Percentiles rank a stretch among this genome's conserved stretches.
These are phyloP conservation scores for Cydonia oblonga DNA, from an alignment of 331 rosid genomes.

Conservation along the genomic window DNA sequence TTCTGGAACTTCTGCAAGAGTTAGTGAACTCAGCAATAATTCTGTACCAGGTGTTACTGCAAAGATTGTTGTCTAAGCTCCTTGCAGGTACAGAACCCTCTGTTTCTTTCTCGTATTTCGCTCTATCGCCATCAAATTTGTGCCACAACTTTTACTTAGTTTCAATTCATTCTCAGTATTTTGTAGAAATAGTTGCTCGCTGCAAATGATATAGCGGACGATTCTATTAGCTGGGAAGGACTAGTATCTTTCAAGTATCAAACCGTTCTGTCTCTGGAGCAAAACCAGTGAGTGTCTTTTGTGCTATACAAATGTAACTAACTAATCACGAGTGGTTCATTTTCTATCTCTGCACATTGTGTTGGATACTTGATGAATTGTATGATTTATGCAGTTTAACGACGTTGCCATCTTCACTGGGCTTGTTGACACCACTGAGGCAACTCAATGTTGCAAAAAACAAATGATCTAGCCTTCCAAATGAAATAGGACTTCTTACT, in stretches of 20 bases:
- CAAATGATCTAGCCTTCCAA: constrained; percentile 40
- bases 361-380: not conserved
- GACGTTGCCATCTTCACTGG: constrained; percentile 50
- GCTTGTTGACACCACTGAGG: constrained; percentile 36
- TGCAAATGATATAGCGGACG: constrained; percentile 43
- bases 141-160: not conserved
- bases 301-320: constrained; percentile 1
- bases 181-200: constrained; percentile 48
- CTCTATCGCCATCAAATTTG: not conserved
- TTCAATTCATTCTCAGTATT: constrained; percentile 11
- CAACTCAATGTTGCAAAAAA: constrained; percentile 48
- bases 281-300: constrained; percentile 56
- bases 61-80: constrained; percentile 33
- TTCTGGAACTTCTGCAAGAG: constrained; percentile 51
- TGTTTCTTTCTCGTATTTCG: constrained; percentile 2
- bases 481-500: no score
- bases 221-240: constrained; percentile 65
- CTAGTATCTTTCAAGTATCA: not conserved
- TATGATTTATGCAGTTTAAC: constrained; percentile 46
- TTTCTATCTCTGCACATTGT: not conserved
- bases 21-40: constrained; percentile 60
- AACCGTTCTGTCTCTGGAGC: constrained; percentile 53
- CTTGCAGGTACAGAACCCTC: constrained; percentile 36
- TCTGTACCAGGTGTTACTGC: constrained; percentile 41
- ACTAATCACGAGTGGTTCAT: not conserved